phyloP scores from a whole-genome alignment of 2,329 filamentous ascomycete genomes.

The Aspergillus sp. region DNA sequence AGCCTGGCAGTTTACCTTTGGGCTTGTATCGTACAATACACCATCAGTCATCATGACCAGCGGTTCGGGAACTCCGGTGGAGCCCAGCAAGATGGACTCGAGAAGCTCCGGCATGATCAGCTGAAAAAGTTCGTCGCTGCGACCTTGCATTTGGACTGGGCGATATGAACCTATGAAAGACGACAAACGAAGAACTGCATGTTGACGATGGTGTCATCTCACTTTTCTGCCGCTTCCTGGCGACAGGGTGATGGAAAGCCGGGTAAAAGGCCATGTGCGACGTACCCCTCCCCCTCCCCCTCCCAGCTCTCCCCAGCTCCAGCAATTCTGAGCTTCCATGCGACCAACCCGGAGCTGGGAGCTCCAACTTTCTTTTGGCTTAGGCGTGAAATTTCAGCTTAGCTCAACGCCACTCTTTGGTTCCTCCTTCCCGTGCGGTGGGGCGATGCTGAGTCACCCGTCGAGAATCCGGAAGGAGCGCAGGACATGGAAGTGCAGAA shows the following conservation, averaged over 20 bases:
- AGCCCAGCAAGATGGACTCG: slow-evolving; percentile 6
- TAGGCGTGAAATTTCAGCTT: slow-evolving; percentile 19
- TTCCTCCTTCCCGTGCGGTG: slow-evolving; percentile 22
- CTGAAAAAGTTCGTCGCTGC: slow-evolving; percentile 7
- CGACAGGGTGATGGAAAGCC: background rate
- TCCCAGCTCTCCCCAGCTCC: slow-evolving; percentile 22
- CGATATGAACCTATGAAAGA: background rate
- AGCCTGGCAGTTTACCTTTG: background rate
- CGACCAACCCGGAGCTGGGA: slow-evolving; percentile 12
- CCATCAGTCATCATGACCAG: slow-evolving; percentile 12
- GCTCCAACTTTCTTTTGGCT: slow-evolving; percentile 18
- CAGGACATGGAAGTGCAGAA: background rate
- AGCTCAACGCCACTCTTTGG: slow-evolving; percentile 23
- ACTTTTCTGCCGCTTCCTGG: background rate
- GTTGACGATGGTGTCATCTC: slow-evolving; percentile 5
- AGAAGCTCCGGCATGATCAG: slow-evolving; percentile 15
- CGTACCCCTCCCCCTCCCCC: background rate
- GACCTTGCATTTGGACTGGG: slow-evolving; percentile 4
- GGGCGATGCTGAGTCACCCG: slow-evolving; percentile 18
- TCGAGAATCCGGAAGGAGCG: background rate
- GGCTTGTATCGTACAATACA: slow-evolving; percentile 11
- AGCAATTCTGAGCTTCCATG: slow-evolving; percentile 18
- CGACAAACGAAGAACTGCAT: background rate
- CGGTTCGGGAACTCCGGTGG: slow-evolving; percentile 17
- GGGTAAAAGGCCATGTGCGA: background rate